Base-by-base conservation (phyloP, 768 basidiomycete species). In the Steccherinum ochraceum region DNA sequence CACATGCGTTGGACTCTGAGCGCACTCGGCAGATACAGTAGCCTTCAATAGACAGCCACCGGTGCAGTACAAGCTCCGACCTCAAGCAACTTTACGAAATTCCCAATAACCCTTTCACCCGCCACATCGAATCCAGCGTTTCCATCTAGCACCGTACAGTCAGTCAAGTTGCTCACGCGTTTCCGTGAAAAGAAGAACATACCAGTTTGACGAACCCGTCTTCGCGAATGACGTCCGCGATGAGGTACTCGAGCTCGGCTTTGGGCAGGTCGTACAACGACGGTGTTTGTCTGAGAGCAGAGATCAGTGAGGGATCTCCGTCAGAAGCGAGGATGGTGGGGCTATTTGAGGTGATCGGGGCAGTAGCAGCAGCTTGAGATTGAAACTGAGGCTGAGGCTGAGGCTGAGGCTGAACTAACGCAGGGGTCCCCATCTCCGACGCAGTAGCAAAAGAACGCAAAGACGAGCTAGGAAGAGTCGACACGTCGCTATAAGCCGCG, bases 151-250 rank as follows among this genome's bases (percentile, higher is more conserved):
- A n/a, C n/a, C n/a, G n/a, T n/a, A n/a, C n/a, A n/a, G n/a, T n/a
- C n/a, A n/a, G n/a, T n/a, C n/a, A n/a, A n/a, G n/a, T n/a, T n/a
- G n/a, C n/a, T n/a, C n/a, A n/a, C n/a, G n/a, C n/a, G n/a, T n/a
- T n/a, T n/a, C n/a, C n/a, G n/a, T n/a, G 40, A 44, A 35, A 19
- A 24, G 48, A 45, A 24, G 41, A 16, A 64, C 78, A 54, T 58
- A 89, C 91, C 78, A 97, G 73, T 56, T 78, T 75, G 12, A 75
- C 66, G 61, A 96, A 92, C 5, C 90, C 82, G 48, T 93, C 82
- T 63, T 89, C 86, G 48, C 80, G 76, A 16, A 89, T 72, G 20
- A 88, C 74, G 23, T 81, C 74, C 11, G 75, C 72, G 16, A 89
- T 74, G 2, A 84, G 61, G 42, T 66, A 65, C 58, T 87, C 84